These are phyloP conservation scores for Rhododendron griersonianum DNA, from an alignment of 148 eudicot species.

Conservation along the genomic window DNA sequence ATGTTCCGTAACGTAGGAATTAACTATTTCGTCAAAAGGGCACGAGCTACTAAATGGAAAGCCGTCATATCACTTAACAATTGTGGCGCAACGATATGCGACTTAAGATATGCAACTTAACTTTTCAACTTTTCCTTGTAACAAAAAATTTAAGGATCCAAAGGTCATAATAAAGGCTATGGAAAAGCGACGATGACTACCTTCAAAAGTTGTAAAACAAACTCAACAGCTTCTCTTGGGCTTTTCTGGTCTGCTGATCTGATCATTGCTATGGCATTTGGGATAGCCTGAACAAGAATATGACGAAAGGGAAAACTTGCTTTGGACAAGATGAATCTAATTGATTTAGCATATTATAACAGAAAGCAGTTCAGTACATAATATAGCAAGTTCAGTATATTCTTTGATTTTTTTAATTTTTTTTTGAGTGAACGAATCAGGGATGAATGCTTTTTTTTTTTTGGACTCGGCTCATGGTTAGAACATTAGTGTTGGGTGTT, in stretches of 20 bases:
- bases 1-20: background rate
- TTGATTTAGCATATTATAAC: background rate
- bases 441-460: no score
- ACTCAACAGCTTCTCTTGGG: constrained; percentile 98
- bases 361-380: background rate
- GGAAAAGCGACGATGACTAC: constrained; percentile 23
- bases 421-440: no score
- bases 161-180: background rate
- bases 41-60: background rate
- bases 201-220: constrained; percentile 90
- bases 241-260: constrained; percentile 77
- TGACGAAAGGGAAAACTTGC: background rate
- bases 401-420: no score
- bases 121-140: background rate
- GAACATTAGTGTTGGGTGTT: no score
- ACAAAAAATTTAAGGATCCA: background rate
- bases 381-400: background rate
- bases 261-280: constrained; percentile 87
- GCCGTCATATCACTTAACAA: background rate
- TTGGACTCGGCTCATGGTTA: no score
- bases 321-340: background rate
- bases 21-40: background rate
- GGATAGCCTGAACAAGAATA: constrained; percentile 59
- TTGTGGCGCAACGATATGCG: background rate
- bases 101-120: background rate